Percentiles rank a stretch among this genome's conserved stretches.
Conservation (phyloP, 108 stramenopile species). For the Cafeteria roenbergensis region DNA sequence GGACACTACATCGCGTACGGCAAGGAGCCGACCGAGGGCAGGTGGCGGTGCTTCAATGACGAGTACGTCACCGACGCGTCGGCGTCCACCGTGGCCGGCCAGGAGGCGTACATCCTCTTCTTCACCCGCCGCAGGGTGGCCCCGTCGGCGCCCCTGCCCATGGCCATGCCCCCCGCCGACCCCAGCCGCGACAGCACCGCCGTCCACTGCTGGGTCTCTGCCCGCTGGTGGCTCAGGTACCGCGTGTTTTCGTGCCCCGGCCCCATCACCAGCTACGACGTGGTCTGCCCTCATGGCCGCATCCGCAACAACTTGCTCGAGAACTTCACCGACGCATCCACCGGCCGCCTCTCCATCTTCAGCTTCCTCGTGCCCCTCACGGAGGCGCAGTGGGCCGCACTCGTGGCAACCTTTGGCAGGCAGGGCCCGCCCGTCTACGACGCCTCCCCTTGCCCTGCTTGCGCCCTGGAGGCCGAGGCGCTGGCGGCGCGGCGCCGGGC, state of each 20-base stretch:
- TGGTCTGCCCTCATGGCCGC: neutral
- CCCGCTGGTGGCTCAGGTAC: neutral
- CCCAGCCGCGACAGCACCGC: neutral
- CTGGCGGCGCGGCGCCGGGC: too few species aligned
- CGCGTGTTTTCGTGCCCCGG: neutral
- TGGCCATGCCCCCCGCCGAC: too few species aligned
- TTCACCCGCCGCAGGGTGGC: neutral
- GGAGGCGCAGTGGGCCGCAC: neutral
- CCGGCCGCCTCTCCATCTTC: too few species aligned
- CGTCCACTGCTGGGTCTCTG: neutral
- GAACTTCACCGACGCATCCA: neutral
- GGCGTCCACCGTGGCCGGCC: neutral
- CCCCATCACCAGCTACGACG: neutral
- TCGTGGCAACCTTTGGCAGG: neutral
- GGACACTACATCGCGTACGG: slow-evolving; percentile 9
- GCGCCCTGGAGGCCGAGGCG: neutral
- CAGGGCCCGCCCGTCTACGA: neutral
- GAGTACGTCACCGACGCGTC: neutral
- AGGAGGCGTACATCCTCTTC: slow-evolving; percentile 1
- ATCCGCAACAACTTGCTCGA: neutral
- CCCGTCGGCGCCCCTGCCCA: too few species aligned
- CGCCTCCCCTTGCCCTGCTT: neutral
- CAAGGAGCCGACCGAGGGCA: neutral
- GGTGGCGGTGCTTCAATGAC: neutral
- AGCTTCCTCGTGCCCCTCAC: neutral